These are phyloP conservation scores for Pleurostoma richardsiae DNA, from an alignment of 2,329 filamentous ascomycete genomes.

Conservation along the genomic window DNA sequence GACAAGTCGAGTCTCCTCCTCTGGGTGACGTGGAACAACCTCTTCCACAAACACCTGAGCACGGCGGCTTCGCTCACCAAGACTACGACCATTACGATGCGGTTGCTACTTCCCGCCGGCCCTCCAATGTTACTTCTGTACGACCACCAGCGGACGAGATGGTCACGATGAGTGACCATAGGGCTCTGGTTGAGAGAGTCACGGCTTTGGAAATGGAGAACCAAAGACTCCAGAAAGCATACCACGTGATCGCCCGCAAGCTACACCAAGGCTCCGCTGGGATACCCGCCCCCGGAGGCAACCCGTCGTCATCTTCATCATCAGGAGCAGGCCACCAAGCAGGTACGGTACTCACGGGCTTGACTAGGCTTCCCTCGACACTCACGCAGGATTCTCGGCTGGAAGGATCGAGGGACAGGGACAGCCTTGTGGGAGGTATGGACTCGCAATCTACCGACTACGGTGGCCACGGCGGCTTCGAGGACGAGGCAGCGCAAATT, in stretches of 20 bases:
- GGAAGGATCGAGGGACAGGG: slow-evolving; percentile 7
- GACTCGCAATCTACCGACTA: slow-evolving; percentile 17
- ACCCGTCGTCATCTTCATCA: too few species aligned
- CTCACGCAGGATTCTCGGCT: background rate
- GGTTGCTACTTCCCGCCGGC: too few species aligned
- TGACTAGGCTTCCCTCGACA: background rate
- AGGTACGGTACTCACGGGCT: background rate
- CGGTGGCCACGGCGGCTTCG: slow-evolving; percentile 11
- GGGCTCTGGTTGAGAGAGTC: slow-evolving; percentile 5
- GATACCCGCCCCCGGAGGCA: background rate
- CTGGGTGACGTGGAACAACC: background rate
- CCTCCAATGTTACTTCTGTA: too few species aligned
- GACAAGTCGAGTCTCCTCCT: background rate
- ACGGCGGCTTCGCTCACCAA: too few species aligned
- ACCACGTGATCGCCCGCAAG: background rate
- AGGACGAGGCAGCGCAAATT: slow-evolving; percentile 15
- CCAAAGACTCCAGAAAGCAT: background rate
- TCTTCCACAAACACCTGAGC: too few species aligned
- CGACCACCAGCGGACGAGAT: background rate
- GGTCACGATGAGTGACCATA: slow-evolving; percentile 4
- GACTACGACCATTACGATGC: too few species aligned
- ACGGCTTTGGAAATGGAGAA: slow-evolving; percentile 4
- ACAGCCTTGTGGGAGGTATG: slow-evolving; percentile 20
- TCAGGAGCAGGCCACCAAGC: background rate
- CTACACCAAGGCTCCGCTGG: background rate